A percentile compares a stretch with the other conserved stretches of the same genome.
Evolutionary conservation across 2,329 filamentous ascomycete species (phyloP).

Genomic region (Teratosphaeria destructans): DNA sequence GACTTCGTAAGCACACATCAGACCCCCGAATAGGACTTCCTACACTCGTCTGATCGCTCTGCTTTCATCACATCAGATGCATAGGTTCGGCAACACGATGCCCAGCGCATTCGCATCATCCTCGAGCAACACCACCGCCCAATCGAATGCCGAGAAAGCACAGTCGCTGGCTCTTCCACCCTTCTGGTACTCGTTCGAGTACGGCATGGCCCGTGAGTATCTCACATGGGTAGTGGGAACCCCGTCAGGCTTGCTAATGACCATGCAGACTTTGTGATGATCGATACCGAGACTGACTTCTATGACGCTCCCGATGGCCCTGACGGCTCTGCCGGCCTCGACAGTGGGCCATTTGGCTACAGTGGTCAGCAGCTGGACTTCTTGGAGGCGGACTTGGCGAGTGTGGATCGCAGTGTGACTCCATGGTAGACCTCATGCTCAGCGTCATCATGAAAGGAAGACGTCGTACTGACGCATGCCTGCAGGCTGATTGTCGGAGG

Average conservation of each 20-base stretch:
- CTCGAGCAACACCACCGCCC: conserved; percentile 34
- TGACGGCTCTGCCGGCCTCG: conserved; percentile 32
- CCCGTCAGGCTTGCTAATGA: not conserved
- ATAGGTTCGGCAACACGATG: conserved; percentile 45
- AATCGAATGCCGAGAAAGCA: conserved; percentile 37
- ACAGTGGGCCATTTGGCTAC: conserved; percentile 42
- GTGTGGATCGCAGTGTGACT: conserved; percentile 45
- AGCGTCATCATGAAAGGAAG: not conserved
- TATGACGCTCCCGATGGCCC: conserved; percentile 37
- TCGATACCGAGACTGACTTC: conserved; percentile 50
- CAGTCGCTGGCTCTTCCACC: conserved; percentile 38
- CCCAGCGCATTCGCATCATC: conserved; percentile 42
- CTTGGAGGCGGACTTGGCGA: conserved; percentile 45
- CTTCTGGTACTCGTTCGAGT: conserved; percentile 52
- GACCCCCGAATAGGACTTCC: not conserved
- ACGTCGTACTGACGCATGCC: not conserved
- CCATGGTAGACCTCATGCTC: conserved; percentile 35
- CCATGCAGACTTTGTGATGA: conserved; percentile 36
- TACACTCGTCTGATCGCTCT: not conserved
- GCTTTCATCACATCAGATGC: conserved; percentile 34
- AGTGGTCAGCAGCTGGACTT: conserved; percentile 44
- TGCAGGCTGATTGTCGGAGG: not conserved
- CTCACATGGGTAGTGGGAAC: not conserved
- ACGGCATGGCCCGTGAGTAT: conserved; percentile 39
- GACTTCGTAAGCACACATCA: not conserved